These are phyloP conservation scores for Phytophthora meadii DNA, from an alignment of 352 stramenopile species.

Conservation along the genomic window DNA sequence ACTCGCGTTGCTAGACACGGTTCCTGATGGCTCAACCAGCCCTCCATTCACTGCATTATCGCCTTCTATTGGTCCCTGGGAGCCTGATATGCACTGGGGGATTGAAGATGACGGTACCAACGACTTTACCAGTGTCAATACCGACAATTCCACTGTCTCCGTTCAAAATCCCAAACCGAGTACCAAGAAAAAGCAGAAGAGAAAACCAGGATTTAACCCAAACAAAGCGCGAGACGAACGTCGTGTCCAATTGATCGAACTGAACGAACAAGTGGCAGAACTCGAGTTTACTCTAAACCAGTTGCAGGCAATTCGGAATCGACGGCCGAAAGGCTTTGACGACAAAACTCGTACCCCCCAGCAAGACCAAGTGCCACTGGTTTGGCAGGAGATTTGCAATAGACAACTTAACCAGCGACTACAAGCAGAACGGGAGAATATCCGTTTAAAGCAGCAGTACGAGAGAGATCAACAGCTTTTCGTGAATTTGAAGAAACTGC, in stretches of 20 bases:
- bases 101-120: conserved; percentile 3
- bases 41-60: background rate
- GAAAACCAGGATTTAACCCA: conserved; percentile 18
- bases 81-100: conserved; percentile 4
- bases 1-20: conserved; percentile 21
- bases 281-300: conserved; percentile 20
- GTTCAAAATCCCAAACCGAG: no score
- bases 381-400: conserved; percentile 38
- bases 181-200: conserved; percentile 19
- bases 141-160: background rate
- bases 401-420: conserved; percentile 18
- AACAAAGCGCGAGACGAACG: conserved; percentile 38
- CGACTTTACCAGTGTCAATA: background rate
- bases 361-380: conserved; percentile 7
- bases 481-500: conserved; percentile 32
- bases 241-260: conserved; percentile 23
- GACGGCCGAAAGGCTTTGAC: conserved; percentile 1
- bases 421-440: conserved; percentile 35
- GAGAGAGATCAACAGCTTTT: conserved; percentile 33
- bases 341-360: background rate
- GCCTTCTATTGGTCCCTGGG: background rate
- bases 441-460: conserved; percentile 37
- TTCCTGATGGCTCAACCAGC: background rate
- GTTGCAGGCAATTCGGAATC: conserved; percentile 17
- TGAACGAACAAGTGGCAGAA: conserved; percentile 20